Conservation (phyloP, 139 green algal species). For the Chlorella vulgaris region DNA sequence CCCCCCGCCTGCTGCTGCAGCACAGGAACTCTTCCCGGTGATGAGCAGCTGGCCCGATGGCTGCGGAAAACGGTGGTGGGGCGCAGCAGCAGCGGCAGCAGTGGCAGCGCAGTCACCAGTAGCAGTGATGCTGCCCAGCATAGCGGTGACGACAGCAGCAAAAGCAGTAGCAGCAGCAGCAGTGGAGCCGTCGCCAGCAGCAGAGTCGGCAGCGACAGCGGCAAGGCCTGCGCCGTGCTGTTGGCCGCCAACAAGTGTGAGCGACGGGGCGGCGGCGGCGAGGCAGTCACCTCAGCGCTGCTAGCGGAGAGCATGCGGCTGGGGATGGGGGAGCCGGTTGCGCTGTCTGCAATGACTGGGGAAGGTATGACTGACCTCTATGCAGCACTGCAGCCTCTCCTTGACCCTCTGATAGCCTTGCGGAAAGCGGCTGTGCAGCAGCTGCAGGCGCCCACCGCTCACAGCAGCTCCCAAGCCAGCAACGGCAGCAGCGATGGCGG, state of each 20-base stretch:
- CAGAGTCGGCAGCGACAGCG: background rate
- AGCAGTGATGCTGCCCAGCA: too few relatives aligned
- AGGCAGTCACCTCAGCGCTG: conserved; percentile 15
- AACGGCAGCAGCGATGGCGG: background rate
- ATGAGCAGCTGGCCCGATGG: conserved; percentile 80
- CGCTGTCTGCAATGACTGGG: conserved; percentile 84
- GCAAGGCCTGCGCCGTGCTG: conserved; percentile 52
- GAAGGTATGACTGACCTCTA: conserved; percentile 93
- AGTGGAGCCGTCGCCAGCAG: too few relatives aligned
- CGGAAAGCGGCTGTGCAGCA: conserved; percentile 23
- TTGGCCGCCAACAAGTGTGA: conserved; percentile 92
- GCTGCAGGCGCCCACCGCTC: background rate
- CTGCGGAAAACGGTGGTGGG: conserved; percentile 47
- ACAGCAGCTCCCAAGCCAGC: background rate
- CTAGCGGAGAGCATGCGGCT: conserved; percentile 55
- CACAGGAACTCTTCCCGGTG: conserved; percentile 56
- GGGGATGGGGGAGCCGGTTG: conserved; percentile 83
- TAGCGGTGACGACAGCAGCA: too few relatives aligned
- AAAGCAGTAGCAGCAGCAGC: too few relatives aligned
- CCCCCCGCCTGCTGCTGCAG: conserved; percentile 32
- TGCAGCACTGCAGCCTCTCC: conserved; percentile 61
- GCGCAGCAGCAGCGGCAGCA: background rate
- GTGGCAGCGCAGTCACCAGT: too few relatives aligned
- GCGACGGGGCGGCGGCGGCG: conserved; percentile 26
- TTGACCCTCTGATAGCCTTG: conserved; percentile 51